These are phyloP conservation scores for Suillus subalutaceus DNA, from an alignment of 768 basidiomycete species.

Conservation along the genomic window DNA sequence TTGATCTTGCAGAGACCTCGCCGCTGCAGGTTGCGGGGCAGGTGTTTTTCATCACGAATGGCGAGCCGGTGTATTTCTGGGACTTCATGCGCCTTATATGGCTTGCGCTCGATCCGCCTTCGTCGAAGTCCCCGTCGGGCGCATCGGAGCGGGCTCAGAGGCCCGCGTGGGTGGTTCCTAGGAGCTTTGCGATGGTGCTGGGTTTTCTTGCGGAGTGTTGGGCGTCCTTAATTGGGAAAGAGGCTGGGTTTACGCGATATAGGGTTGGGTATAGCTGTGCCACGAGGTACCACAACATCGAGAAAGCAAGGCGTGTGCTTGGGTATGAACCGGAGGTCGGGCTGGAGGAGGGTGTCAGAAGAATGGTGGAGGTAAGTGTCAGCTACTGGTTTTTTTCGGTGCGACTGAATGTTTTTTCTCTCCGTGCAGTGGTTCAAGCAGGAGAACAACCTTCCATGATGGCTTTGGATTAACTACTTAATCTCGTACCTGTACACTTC, in stretches of 20 bases:
- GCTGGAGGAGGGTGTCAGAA: constrained; percentile 83
- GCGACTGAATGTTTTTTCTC: background rate
- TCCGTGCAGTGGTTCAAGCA: constrained; percentile 32
- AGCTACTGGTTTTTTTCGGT: background rate
- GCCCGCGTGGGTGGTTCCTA: constrained; percentile 54
- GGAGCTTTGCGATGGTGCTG: constrained; percentile 65
- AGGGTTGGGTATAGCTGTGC: constrained; percentile 82
- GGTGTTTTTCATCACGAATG: constrained; percentile 95
- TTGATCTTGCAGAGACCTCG: constrained; percentile 53
- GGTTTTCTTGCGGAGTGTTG: constrained; percentile 77
- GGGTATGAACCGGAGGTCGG: constrained; percentile 94
- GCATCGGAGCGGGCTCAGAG: constrained; percentile 48
- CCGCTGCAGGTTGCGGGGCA: constrained; percentile 88
- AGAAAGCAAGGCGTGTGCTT: constrained; percentile 86
- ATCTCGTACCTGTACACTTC: background rate
- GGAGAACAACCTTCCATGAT: constrained; percentile 31
- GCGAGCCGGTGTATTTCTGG: constrained; percentile 97
- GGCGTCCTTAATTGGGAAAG: constrained; percentile 72
- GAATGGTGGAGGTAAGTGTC: constrained; percentile 68
- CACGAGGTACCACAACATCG: constrained; percentile 89
- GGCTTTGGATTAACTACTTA: too few relatives aligned
- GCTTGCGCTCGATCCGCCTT: constrained; percentile 61
- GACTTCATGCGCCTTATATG: constrained; percentile 86
- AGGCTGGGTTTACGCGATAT: constrained; percentile 84
- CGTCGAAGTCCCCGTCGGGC: constrained; percentile 33